phyloP scores from a whole-genome alignment of 169 alveolate genomes.

The Plasmodium adleri region DNA sequence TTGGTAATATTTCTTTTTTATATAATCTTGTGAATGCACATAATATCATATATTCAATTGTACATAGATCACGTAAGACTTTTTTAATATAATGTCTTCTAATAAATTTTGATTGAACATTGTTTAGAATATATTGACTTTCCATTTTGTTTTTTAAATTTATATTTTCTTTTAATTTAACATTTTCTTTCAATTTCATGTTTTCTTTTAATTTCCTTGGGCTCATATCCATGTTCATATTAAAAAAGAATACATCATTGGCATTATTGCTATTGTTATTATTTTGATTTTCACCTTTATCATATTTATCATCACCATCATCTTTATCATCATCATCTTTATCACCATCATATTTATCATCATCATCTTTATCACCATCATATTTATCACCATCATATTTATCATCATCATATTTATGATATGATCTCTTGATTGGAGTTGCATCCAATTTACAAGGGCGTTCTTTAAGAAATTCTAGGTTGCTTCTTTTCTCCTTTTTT shows the following conservation, averaged over 20 bases:
- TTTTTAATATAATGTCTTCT: constrained; percentile 71
- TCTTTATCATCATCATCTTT: background rate
- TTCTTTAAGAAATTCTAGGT: constrained; percentile 37
- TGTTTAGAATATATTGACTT: constrained; percentile 60
- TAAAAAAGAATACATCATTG: constrained; percentile 6
- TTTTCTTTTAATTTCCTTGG: constrained; percentile 68
- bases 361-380: too few relatives aligned
- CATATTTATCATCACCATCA: too few relatives aligned
- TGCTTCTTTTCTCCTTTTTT: constrained; percentile 25
- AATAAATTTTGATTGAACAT: constrained; percentile 63
- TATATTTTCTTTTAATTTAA: constrained; percentile 49
- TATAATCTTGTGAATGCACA: constrained; percentile 71
- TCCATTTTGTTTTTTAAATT: constrained; percentile 53
- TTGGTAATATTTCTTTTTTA: constrained; percentile 66
- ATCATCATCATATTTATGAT: background rate
- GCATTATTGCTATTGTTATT: background rate
- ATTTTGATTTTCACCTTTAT: background rate
- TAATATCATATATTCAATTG: constrained; percentile 62
- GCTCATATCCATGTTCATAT: constrained; percentile 60
- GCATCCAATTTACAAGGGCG: constrained; percentile 51
- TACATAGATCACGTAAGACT: constrained; percentile 51
- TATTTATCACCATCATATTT: background rate
- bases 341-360: background rate
- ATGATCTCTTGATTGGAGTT: constrained; percentile 54
- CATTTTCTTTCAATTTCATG: background rate